Base-by-base conservation (phyloP, 192 early-diverging fungal genomes). In the Coemansia sp. region DNA sequence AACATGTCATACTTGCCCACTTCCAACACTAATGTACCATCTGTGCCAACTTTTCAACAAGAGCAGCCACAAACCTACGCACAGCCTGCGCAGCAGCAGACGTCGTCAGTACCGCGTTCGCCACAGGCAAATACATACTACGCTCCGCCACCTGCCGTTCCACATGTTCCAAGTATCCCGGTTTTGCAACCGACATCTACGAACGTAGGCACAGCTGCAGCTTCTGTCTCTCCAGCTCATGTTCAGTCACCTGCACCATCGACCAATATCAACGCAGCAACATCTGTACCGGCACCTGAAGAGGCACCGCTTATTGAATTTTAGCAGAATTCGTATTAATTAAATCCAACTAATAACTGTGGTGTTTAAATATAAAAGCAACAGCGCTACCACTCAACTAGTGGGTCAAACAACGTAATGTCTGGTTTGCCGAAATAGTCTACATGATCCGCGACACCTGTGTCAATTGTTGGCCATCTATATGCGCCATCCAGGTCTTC, bases 391-490 rank as follows among this genome's bases (percentile, higher is more conserved):
- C 69, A 78, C 42, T 72, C 66, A 21, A 78, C 27, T 3, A 72
- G 55, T 3, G 66, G 65, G 33, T 59, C 53, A 22, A 78, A 78
- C 6, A 41, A 38, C 12, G 57, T 58, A 27, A 78, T 78, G 6
- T 78, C 75, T 14, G 75, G 75, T 56, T 65, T 78, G 13, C 63
- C 75, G 69, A 78, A 78, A 51, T 78, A 78, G 53, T 69, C 62
- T 47, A 78, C 11, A 39, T 78, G 75, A 39, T 78, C 75, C 21
- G 62, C 57, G 17, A 78, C 61, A 27, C 75, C 69, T 11, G 69
- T 71, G 33, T 78, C 75, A 25, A 78, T 72, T 14, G 69, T 78
- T 11, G 75, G 75, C 75, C 75, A 78, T 53, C 75, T 78, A 48
- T 78, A 78, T 8, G 75, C 75, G 18, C 75, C 75, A 13, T 69